Base-by-base conservation (phyloP, 768 basidiomycete species). In the Tricholoma furcatifolium region DNA sequence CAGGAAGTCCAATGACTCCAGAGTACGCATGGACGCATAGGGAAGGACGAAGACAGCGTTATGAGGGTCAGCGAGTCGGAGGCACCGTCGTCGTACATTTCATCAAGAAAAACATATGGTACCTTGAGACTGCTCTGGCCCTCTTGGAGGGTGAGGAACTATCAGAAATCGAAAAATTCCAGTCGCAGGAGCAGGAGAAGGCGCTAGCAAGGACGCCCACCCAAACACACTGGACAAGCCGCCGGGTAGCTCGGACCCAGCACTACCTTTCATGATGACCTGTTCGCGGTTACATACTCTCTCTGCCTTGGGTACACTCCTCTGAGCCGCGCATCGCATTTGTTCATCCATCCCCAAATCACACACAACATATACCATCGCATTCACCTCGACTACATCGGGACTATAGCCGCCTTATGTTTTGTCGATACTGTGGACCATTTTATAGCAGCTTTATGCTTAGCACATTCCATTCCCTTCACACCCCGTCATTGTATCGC, bases 91-190 rank as follows among this genome's bases (percentile, higher is more conserved):
- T 93, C 18, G 93, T 99, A 47, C 96, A 99, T 72, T 98, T 92
- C 67, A 88, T 99, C 77, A 99, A 98, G 84, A 88, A 92, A 67
- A 85, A 91, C 58, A 88, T 91, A 73, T 99, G 96, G 96, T 98
- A 90, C 71, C 69, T 94, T 60, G 96, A 99, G 73, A 91, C 95
- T 5, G 91, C 93, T 10, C 71, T 93, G 10, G 93, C 93, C 15
- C 74, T 99, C 21, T 74, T 98, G 24, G 91, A 89, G 48, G 82
- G 85, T n/a, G 82, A 85, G 27, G 87, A 92, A 54, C 71, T 80
- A 52, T 85, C 83, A 9, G 84, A 87, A 59, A 63, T 66, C 20
- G 80, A 81, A 57, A 71, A 70, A 48, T 74, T 70, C 53, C 71
- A 72, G 49, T 64, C 63, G 18, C 55, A 55, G 44, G 61, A 60